Evolutionary conservation across 1,284 basidiomycete genomes (phyloP), one percentile per base, ranked within the genome.

Genomic region (Agroathelia rolfsii): DNA sequence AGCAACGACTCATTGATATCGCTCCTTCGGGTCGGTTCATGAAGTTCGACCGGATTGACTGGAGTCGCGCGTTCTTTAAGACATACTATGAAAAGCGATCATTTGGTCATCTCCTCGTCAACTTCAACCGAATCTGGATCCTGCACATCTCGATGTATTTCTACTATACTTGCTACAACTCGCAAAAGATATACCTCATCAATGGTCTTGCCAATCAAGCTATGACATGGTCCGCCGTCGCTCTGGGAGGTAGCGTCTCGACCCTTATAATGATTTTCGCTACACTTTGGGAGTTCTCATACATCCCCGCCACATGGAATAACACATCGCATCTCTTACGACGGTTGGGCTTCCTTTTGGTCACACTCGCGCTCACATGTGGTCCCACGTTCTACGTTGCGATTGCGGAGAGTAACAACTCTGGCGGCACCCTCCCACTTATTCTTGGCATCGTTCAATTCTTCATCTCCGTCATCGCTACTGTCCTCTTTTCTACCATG

Each of bases 71-170:
- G 1, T 95, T 95, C 58, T 93, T 93, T 81, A 96, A 96, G 69
- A 96, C 92, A 0, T 96, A 95, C 59, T 86, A 78, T 43, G 93
- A 96, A 61, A 90, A 90, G 52, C 86, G 93, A 24, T 93, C 90
- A 0, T 85, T 93, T 55, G 78, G 88, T 38, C 92, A 96, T 56
- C 68, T 95, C 1, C 71, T 96, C 38, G 90, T 95, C 66, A 95
- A 96, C 66, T 96, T 96, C 64, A 96, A 95, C 64, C 85, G 92
- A 35, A 85, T 96, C 48, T 96, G 92, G 92, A 83, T 95, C 53
- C 78, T 92, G 37, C 93, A 96, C 58, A 70, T 96, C 37, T 76
- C 88, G 23, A 59, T 94, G 50, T 95, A 82, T 65, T 95, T 83
- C 76, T 94, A 81, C 64, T 96, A 92, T 61, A 95, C 89, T 18